Base-by-base conservation (phyloP, 148 eudicot species). In the Heliosperma pusillum region DNA sequence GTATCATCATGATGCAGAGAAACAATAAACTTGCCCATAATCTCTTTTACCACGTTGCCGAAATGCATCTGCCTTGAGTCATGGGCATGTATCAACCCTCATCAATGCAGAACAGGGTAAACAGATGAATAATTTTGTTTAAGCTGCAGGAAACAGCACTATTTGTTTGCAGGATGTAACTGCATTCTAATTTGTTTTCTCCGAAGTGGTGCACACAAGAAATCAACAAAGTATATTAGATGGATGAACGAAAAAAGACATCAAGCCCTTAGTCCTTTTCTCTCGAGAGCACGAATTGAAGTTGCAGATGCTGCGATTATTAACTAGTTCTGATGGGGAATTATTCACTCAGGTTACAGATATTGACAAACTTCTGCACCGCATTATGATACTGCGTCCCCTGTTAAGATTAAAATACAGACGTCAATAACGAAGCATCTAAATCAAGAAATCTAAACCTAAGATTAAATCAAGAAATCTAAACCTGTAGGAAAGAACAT, bases 371-470 rank as follows among this genome's bases (percentile, higher is more conserved):
- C 55, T 50, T 50, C 55, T 50, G 93, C 44, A 91, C 90, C 5
- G 98, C 97, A 69, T 88, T 94, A 76, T 87, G 96, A 78, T 90
- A 91, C 71, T 91, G 98, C 10, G 98, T 94, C 71, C 98, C 98
- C 97, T 94, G 91, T 30, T 33, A 81, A 21, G 62, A 69, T 29
- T 17, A 78, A 10, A 29, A 13, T 21, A n/a, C 40, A 36, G n/a
- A 65, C 26, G 7, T 36, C 74, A 75, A 58, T 71, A 25, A 64
- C 4, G 8, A 55, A 24, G 59, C 27, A 0, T 22, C 12, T 22
- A 47, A 25, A 69, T 33, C 16, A 12, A 66, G 15, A 36, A 40
- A 33, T 8, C 12, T 8, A 33, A 36, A n/a, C n/a, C n/a, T n/a
- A n/a, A n/a, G n/a, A n/a, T n/a, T 22, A 47, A 25, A 69, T 33